Conservation (phyloP, 2,329 filamentous ascomycete species). For the Botrytis medusae region DNA sequence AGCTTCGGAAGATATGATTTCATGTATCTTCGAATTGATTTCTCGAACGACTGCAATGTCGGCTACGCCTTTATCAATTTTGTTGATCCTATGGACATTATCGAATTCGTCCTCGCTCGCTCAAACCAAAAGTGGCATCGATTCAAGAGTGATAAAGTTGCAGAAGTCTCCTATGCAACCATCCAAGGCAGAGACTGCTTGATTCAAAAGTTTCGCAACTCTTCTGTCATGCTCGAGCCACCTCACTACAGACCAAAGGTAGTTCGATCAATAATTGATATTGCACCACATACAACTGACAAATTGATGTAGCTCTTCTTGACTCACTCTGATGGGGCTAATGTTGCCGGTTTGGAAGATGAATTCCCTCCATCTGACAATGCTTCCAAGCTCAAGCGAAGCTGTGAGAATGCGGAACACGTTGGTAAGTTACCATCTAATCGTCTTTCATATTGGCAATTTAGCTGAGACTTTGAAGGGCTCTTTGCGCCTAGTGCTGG, state of each 20-base stretch:
- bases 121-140: conserved; percentile 75
- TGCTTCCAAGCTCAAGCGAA: conserved; percentile 81
- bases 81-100: conserved; percentile 73
- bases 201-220: conserved; percentile 94
- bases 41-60: conserved; percentile 82
- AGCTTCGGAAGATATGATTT: conserved; percentile 88
- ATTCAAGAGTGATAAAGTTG: conserved; percentile 80
- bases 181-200: conserved; percentile 91
- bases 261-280: conserved; percentile 40
- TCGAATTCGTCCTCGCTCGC: conserved; percentile 70
- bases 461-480: conserved; percentile 48
- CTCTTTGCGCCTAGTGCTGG: conserved; percentile 79
- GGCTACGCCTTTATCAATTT: conserved; percentile 99
- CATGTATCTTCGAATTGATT: conserved; percentile 90
- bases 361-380: conserved; percentile 79
- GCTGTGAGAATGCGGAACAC: conserved; percentile 81
- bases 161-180: conserved; percentile 93
- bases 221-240: conserved; percentile 88
- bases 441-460: neutral
- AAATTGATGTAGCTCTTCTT: conserved; percentile 56
- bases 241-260: conserved; percentile 83
- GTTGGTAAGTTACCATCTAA: conserved; percentile 59
- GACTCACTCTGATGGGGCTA: conserved; percentile 49
- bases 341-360: conserved; percentile 73
- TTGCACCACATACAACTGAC: neutral